Evolutionary conservation across 2,329 filamentous ascomycete genomes (phyloP), one percentile per base, ranked within the genome.

Genomic region (Penicillium occitanis): DNA sequence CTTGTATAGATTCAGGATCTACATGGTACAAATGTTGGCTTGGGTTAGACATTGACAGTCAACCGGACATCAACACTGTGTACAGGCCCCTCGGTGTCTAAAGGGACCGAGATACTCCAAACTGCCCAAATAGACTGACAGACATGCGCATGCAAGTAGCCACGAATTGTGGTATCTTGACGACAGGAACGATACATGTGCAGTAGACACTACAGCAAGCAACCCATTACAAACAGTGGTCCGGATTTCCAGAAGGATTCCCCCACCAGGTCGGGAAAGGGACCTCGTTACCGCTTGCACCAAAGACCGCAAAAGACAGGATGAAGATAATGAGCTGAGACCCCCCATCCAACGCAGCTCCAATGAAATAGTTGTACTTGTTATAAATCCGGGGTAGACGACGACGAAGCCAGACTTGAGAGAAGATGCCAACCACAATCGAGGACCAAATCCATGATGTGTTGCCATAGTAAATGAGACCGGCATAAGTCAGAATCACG

Each of bases 291-390:
- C 81, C 80, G 64, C 75, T 76, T 1, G 78, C 81, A 6, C 82
- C 82, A 51, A 81, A 78, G 0, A 84, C 77, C 0, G 78, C 78
- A 71, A 82, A 81, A 0, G 77, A 78, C 1, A 81, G 66, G 33
- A 82, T 75, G 50, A 82, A 81, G 13, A 81, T 73, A 5, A 79
- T 71, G 0, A 78, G 74, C 55, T 79, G 73, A 61, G 77, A 77
- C 0, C 77, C 80, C 3, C 80, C 80, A 57, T 79, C 77, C 44
- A 80, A 71, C 2, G 78, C 80, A 1, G 77, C 80, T 0, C 75
- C 75, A 4, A 81, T 71, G 3, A 82, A 69, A 65, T 81, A 81
- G 59, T 79, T 79, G 66, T 80, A 82, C 63, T 79, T 74, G 50
- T 79, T 76, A 68, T 80, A 82, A 46, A 78, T 72, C 8, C 72